Evolutionary conservation across 805 yeast species (phyloP), one percentile per base, ranked within the genome.

Genomic region (Wickerhamiella allomyrinae): DNA sequence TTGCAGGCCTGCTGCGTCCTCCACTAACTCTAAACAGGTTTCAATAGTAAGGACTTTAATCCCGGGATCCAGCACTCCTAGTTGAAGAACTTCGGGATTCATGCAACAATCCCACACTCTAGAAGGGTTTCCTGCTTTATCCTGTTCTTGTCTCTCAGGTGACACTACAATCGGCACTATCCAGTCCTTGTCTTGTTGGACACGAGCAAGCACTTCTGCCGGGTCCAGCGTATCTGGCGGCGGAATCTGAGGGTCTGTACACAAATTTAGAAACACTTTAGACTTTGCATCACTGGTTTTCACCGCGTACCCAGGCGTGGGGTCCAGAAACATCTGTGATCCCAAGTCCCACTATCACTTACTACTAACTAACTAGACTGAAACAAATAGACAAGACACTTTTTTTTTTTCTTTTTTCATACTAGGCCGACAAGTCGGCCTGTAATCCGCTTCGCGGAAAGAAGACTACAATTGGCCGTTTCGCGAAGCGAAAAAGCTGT

Each of bases 1-100:
- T 3, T 63, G 58, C 2, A 76, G 56, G 39, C 67, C 63, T 13
- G 61, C 63, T 20, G 69, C 53, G 45, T 77, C 61, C 56, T 84
- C 95, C 3, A 82, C 74, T 9, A 86, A 71, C 54, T 84, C 94
- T 33, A 85, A 57, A 52, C 94, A 79, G 80, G 94, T 84, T 55
- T 84, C 94, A 6, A 80, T 71, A 39, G 83, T 56, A 11, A 85
- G 77, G 37, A 74, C 67, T 45, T 75, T 66, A 42, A 85, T 65
- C 40, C 80, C 80, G 1, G 61, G 49, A 48, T 77, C 79, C 33
- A 68, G 51, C 34, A 71, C 65, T 24, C 77, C 69, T 79, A 87
- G 77, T 34, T 64, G 61, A 62, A 77, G 68, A 39, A 86, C 74
- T 27, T 61, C 61, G 7, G 73, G 67, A 55, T 83, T 76, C 44